phyloP scores from a whole-genome alignment of 2,329 filamentous ascomycete genomes.

The Apiospora phragmitis region DNA sequence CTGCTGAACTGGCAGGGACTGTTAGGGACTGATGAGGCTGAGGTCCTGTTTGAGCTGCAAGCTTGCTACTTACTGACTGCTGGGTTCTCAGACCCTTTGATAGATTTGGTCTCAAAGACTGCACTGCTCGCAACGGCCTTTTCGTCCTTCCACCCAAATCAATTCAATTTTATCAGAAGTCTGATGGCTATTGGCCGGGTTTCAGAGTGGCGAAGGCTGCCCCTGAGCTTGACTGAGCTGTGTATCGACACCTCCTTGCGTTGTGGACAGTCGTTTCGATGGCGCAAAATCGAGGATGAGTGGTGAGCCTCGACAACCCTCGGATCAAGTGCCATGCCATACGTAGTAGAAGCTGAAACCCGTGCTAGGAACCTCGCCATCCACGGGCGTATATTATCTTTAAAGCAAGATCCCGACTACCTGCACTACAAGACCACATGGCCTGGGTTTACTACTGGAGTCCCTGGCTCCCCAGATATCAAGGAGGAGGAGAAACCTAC shows the following conservation, averaged over 20 bases:
- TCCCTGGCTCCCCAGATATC: constrained; percentile 25
- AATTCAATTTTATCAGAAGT: not conserved
- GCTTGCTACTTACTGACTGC: not conserved
- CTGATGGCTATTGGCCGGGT: constrained; percentile 45
- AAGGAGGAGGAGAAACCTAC: constrained; percentile 23
- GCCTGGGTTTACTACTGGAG: constrained; percentile 20
- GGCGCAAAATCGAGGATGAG: constrained; percentile 81
- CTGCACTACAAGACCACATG: constrained; percentile 79
- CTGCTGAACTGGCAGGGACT: not conserved
- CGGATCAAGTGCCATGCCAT: not conserved
- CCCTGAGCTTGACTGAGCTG: constrained; percentile 78
- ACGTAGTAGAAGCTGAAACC: constrained; percentile 6
- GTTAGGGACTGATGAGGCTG: constrained; percentile 9
- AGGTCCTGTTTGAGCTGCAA: constrained; percentile 11
- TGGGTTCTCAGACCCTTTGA: not conserved
- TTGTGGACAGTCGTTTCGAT: constrained; percentile 96
- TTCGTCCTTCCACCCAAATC: not conserved
- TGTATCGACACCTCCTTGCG: constrained; percentile 93
- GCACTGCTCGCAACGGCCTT: not conserved
- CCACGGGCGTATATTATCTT: constrained; percentile 78
- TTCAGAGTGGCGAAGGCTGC: constrained; percentile 86
- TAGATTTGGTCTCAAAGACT: not conserved
- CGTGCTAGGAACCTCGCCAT: constrained; percentile 72
- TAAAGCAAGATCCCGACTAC: constrained; percentile 77
- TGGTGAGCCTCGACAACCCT: constrained; percentile 57